These are phyloP conservation scores for Russula brevipes DNA, from an alignment of 768 basidiomycete genomes.

Conservation along the genomic window DNA sequence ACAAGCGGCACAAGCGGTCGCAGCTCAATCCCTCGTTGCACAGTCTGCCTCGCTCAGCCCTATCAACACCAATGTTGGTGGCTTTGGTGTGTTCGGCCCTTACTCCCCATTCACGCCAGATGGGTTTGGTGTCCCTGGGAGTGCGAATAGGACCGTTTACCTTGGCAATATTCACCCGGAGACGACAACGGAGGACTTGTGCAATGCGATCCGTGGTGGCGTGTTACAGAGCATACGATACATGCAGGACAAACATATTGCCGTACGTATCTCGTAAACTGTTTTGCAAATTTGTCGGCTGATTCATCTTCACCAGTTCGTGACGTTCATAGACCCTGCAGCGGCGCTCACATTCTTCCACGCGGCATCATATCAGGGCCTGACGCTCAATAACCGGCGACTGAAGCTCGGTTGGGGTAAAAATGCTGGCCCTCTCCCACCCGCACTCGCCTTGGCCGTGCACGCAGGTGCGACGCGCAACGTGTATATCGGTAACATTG, in stretches of 20 bases:
- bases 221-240: constrained; percentile 92
- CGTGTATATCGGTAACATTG: constrained; percentile 93
- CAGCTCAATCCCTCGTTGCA: constrained; percentile 63
- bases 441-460: constrained; percentile 80
- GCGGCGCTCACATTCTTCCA: constrained; percentile 94
- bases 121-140: constrained; percentile 39
- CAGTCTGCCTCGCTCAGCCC: constrained; percentile 41
- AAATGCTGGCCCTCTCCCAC: constrained; percentile 81
- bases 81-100: constrained; percentile 41
- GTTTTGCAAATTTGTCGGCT: background rate
- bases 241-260: constrained; percentile 96
- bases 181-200: constrained; percentile 89
- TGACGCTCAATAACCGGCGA: constrained; percentile 88
- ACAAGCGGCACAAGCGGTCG: constrained; percentile 82
- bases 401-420: constrained; percentile 99
- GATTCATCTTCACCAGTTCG: constrained; percentile 52
- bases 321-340: constrained; percentile 92
- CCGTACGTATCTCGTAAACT: constrained; percentile 48
- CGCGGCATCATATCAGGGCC: constrained; percentile 81
- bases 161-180: constrained; percentile 96
- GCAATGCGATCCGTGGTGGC: constrained; percentile 95
- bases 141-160: constrained; percentile 89
- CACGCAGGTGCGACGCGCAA: constrained; percentile 93
- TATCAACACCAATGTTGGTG: constrained; percentile 29
- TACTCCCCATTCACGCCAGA: constrained; percentile 52